phyloP scores from a whole-genome alignment of 2,329 filamentous ascomycete genomes.

The Penicillium sclerotigenum region DNA sequence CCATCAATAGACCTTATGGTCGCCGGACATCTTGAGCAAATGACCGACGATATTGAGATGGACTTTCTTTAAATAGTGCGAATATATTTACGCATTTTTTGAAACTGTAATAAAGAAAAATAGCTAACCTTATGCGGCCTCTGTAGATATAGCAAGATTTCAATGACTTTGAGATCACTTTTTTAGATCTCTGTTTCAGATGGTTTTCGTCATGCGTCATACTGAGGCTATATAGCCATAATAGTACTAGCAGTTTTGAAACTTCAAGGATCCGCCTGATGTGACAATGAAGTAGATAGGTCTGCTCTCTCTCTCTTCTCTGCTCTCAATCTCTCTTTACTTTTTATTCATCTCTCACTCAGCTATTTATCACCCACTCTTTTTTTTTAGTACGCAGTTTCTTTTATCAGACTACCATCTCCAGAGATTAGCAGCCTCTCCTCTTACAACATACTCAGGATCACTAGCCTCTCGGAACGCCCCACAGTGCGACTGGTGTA shows the following conservation, averaged over 20 bases:
- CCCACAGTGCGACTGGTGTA: not conserved
- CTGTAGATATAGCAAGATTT: too few species aligned
- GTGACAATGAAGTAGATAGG: not conserved
- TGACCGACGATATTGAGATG: not conserved
- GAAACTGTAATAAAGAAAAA: not conserved
- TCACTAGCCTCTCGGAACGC: not conserved
- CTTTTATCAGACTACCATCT: not conserved
- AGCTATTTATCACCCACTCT: not conserved
- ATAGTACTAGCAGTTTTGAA: not conserved
- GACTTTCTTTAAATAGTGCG: not conserved
- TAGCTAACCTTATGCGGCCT: too few species aligned
- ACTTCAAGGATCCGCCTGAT: not conserved
- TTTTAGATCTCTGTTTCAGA: not conserved
- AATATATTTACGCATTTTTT: not conserved
- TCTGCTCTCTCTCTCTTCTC: not conserved
- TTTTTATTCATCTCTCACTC: not conserved
- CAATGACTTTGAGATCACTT: too few species aligned
- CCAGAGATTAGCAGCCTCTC: not conserved
- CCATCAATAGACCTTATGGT: not conserved
- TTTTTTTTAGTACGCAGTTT: not conserved
- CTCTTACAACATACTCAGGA: not conserved
- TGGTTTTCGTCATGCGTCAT: not conserved
- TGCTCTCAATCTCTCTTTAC: not conserved
- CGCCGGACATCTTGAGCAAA: not conserved
- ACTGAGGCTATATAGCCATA: not conserved